A percentile compares a stretch with the other conserved stretches of the same genome.
These are phyloP conservation scores for Colletotrichum sp. DNA, from an alignment of 2,329 filamentous ascomycete genomes.

Conservation along the genomic window DNA sequence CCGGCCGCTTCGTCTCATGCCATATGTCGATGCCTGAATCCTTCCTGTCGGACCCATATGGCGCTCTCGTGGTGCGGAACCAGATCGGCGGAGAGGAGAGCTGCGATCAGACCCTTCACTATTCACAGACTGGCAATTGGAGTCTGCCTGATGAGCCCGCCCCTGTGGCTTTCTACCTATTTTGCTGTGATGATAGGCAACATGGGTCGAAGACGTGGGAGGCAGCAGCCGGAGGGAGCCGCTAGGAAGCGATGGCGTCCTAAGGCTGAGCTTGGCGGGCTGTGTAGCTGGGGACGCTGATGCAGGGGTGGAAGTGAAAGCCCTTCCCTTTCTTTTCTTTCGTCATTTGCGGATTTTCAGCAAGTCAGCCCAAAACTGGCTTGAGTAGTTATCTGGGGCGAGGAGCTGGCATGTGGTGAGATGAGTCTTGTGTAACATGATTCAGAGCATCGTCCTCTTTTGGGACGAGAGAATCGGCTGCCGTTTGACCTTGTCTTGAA, in stretches of 20 bases:
- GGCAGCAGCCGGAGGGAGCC: neutral
- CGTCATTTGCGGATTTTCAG: neutral
- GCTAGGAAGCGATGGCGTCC: slow-evolving; percentile 1
- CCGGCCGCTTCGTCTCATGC: neutral
- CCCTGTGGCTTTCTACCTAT: neutral
- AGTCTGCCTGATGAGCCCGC: neutral
- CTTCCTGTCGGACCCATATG: neutral
- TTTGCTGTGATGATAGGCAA: neutral
- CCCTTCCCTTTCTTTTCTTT: neutral
- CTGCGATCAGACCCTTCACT: neutral
- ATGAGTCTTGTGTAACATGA: neutral
- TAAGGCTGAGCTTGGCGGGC: slow-evolving; percentile 16
- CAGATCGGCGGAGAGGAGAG: neutral
- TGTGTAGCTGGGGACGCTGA: neutral
- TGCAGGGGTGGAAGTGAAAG: neutral
- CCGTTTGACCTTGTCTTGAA: neutral
- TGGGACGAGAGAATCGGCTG: neutral
- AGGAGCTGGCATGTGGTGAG: neutral
- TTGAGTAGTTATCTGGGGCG: neutral
- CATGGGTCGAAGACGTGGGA: neutral
- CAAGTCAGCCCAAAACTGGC: neutral
- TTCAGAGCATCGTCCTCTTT: neutral
- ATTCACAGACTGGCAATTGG: neutral
- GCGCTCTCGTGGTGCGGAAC: neutral
- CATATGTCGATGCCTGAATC: neutral